Conservation (phyloP, 495 filamentous ascomycete genomes). For the Penicillium waksmanii region DNA sequence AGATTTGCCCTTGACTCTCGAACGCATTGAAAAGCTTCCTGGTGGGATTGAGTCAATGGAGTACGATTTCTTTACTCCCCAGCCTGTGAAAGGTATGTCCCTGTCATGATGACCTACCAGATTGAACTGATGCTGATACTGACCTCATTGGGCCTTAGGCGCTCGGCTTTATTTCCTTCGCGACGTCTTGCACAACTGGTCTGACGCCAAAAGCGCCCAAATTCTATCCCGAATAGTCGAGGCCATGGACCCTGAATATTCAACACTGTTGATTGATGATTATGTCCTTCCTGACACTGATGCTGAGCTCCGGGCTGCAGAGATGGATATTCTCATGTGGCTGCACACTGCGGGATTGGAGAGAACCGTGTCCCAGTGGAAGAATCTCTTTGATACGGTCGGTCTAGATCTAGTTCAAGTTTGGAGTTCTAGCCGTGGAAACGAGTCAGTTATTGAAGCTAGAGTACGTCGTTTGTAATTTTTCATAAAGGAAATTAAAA, state of each 20-base stretch:
- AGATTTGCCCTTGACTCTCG: conserved; percentile 47
- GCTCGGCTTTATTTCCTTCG: conserved; percentile 47
- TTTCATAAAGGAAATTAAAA: too few relatives aligned
- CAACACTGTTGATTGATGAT: conserved; percentile 45
- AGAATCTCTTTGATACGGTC: conserved; percentile 32
- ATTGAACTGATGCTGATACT: not conserved
- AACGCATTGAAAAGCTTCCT: conserved; percentile 30
- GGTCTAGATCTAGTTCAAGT: conserved; percentile 40
- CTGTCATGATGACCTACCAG: not conserved
- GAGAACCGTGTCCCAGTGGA: conserved; percentile 42
- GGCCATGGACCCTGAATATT: conserved; percentile 47
- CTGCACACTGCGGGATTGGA: conserved; percentile 34
- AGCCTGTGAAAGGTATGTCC: conserved; percentile 48
- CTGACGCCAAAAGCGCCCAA: conserved; percentile 27
- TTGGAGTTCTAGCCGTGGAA: conserved; percentile 26
- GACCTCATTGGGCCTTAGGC: conserved; percentile 26
- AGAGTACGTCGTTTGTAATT: not conserved
- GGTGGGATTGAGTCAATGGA: conserved; percentile 35
- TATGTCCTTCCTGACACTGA: conserved; percentile 43
- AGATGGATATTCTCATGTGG: conserved; percentile 48
- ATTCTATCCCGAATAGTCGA: conserved; percentile 26
- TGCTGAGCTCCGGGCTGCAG: conserved; percentile 28
- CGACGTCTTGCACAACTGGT: conserved; percentile 45
- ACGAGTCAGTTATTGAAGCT: conserved; percentile 19
- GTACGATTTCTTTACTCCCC: conserved; percentile 48